A percentile compares a stretch with the other conserved stretches of the same genome.
phyloP scores from a whole-genome alignment of 331 rosid species.

The Pyrus hybrid region DNA sequence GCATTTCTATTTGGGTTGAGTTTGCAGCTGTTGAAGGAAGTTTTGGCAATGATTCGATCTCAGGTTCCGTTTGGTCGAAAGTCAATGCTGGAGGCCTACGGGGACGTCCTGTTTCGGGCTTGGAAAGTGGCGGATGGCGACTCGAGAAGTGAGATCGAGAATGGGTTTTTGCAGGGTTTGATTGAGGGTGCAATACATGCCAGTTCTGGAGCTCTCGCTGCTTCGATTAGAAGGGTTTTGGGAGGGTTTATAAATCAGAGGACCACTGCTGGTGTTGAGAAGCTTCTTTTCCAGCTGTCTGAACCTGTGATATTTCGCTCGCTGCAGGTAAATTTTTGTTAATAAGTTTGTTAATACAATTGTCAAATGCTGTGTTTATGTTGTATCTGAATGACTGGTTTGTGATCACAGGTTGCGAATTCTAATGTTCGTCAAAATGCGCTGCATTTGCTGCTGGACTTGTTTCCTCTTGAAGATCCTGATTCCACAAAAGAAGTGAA shows the following conservation, averaged over 20 bases:
- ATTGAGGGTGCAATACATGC: conserved; percentile 66
- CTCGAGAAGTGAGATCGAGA: conserved; percentile 45
- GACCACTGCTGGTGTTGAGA: conserved; percentile 73
- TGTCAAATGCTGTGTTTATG: neutral
- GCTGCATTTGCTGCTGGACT: conserved; percentile 68
- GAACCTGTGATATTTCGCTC: conserved; percentile 91
- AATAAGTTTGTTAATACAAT: neutral
- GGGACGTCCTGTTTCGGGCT: conserved; percentile 74
- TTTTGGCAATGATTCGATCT: conserved; percentile 75
- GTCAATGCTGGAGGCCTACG: conserved; percentile 78
- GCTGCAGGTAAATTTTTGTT: conserved; percentile 50
- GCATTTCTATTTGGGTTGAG: conserved; percentile 56
- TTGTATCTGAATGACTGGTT: neutral
- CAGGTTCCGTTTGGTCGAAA: conserved; percentile 88
- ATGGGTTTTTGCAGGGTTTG: conserved; percentile 68
- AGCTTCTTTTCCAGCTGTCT: conserved; percentile 59
- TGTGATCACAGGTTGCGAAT: conserved; percentile 59
- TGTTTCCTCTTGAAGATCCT: conserved; percentile 92
- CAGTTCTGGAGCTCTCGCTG: conserved; percentile 42
- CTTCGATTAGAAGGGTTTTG: conserved; percentile 67
- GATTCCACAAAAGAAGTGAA: conserved; percentile 84
- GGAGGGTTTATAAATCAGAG: conserved; percentile 80
- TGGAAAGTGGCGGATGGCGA: conserved; percentile 59
- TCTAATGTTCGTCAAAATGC: conserved; percentile 87
- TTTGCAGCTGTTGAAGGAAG: conserved; percentile 56